Evolutionary conservation across 2,329 filamentous ascomycete species (phyloP), one percentile per base, ranked within the genome.

Genomic region (Xylariaceae sp.): DNA sequence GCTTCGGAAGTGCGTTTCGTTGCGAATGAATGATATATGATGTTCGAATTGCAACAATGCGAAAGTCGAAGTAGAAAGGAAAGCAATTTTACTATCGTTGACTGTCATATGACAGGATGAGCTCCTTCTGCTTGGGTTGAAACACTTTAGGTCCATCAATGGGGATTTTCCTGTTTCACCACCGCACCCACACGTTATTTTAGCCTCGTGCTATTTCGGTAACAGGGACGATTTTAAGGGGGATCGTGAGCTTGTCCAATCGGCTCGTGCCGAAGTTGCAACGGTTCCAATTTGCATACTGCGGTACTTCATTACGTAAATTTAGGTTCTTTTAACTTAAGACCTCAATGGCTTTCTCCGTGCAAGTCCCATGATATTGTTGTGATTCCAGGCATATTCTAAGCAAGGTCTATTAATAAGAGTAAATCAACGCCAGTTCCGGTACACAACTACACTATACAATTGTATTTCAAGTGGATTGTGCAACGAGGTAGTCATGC

Each of bases 151-250:
- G n/a, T n/a, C 32, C 36, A 28, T 13, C 7, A 13, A 9, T 28
- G 8, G 42, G 47, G 45, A 40, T 37, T 33, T 6, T 34, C 30
- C 35, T 31, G 53, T 56, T 56, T 56, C 53, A 48, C 31, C 36
- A 23, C 33, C 31, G 27, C 31, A 51, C 44, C 21, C 38, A 46
- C 44, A n/a, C n/a, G n/a, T n/a, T 42, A 39, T 45, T 48, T 51
- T 43, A 38, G 7, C 21, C 11, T 24, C 6, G 11, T 7, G 21
- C 21, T 11, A 7, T 24, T 11, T 7, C 21, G 11, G 7, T 11
- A 24, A 7, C 11, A 24, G 21, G 21, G 21, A 24, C 11, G 13
- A 8, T n/a, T 8, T 28, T 28, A 5, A 13, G 9, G n/a, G 26
- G 11, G 9, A 4, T 18, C 12, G n/a, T 15, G 26, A 24, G 16